A percentile compares a stretch with the other conserved stretches of the same genome.
Conservation (phyloP, 139 green algal genomes). For the Limnomonas spitsbergensis region DNA sequence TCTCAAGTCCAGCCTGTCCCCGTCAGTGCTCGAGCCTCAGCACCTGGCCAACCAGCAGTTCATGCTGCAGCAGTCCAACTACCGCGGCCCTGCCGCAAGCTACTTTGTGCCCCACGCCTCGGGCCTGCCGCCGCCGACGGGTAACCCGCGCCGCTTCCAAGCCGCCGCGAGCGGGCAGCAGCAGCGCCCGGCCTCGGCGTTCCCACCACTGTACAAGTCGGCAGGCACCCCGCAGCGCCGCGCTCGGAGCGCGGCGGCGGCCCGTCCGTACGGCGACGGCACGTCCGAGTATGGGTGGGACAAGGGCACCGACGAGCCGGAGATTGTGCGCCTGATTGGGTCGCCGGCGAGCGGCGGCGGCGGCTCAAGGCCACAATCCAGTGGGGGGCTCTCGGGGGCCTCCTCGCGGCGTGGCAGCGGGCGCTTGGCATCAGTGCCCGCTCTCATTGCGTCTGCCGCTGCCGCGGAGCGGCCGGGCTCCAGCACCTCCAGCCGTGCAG, state of each 20-base stretch:
- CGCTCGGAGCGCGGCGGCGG: background rate
- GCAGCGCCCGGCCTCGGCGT: no score
- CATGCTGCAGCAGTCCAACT: background rate
- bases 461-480: no score
- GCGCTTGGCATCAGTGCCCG: no score
- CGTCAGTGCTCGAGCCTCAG: background rate
- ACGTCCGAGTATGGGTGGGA: background rate
- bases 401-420: no score
- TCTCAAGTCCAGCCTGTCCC: background rate
- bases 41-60: background rate
- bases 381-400: no score
- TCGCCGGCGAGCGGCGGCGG: no score
- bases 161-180: no score
- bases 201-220: no score
- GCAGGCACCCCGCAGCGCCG: background rate
- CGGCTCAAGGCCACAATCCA: no score
- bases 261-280: no score
- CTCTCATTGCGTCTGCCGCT: background rate
- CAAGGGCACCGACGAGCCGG: background rate
- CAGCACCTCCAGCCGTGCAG: no score
- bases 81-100: slow-evolving; percentile 4
- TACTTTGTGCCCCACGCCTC: background rate
- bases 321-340: background rate
- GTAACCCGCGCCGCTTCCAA: background rate
- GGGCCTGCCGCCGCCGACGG: background rate